phyloP scores from a whole-genome alignment of 139 green algal genomes.

The Chlorella sp. region DNA sequence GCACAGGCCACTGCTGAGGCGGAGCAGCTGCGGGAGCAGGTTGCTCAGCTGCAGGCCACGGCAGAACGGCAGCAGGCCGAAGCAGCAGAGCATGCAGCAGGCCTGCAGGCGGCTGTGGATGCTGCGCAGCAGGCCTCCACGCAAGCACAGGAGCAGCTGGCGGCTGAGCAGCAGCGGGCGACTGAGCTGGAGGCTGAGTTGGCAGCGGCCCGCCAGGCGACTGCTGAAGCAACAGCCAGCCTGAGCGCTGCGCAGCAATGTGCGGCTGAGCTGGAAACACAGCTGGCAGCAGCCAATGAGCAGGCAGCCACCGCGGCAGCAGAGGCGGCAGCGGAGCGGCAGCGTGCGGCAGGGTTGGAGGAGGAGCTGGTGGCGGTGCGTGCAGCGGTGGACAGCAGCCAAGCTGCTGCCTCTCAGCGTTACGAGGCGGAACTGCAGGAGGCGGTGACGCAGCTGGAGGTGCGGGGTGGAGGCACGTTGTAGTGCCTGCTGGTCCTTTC shows the following conservation, averaged over 20 bases:
- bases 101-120: neutral
- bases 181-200: neutral
- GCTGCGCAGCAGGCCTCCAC: neutral
- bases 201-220: neutral
- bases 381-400: neutral
- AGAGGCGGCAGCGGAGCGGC: neutral
- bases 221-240: neutral
- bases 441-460: conserved; percentile 55
- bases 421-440: conserved; percentile 22
- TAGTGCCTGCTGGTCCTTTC: no score
- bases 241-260: conserved; percentile 6
- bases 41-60: neutral
- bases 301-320: neutral
- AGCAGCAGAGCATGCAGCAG: neutral
- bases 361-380: neutral
- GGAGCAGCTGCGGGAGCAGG: neutral
- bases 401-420: neutral
- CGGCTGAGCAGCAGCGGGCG: neutral
- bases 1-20: neutral
- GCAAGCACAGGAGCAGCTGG: neutral
- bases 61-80: neutral
- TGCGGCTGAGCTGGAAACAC: neutral
- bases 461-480: no score
- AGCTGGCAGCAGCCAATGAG: neutral
- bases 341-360: neutral